Percentiles rank a stretch among this genome's conserved stretches.
Conservation (phyloP, 1,284 basidiomycete species). For the Acaromyces ingoldii region DNA sequence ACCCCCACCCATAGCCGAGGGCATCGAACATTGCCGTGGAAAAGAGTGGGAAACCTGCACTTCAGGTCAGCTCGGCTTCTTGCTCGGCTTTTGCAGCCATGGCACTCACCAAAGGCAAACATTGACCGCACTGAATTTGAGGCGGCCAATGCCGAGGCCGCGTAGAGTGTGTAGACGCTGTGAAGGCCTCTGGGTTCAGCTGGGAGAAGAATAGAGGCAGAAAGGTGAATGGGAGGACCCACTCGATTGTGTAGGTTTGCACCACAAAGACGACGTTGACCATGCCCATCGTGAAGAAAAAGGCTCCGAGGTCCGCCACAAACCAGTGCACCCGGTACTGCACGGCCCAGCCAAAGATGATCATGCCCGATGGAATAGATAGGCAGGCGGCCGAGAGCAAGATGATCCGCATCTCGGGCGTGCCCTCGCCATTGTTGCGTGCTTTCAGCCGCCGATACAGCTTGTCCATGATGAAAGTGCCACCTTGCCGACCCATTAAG, state of each 20-base stretch:
- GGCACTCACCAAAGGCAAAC: no score
- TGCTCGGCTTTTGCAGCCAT: no score
- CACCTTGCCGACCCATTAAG: not conserved
- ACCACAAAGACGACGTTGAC: constrained; percentile 10
- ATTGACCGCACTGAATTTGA: no score
- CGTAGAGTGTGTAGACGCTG: not conserved
- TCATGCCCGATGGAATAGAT: constrained; percentile 15
- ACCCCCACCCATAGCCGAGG: not conserved
- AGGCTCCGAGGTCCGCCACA: constrained; percentile 28
- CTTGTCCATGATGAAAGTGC: constrained; percentile 1
- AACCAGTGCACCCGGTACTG: constrained; percentile 32
- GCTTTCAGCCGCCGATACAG: not conserved
- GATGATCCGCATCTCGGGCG: constrained; percentile 12
- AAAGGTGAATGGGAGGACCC: constrained; percentile 7
- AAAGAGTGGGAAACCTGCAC: constrained; percentile 1
- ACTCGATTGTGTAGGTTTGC: constrained; percentile 10
- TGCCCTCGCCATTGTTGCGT: not conserved
- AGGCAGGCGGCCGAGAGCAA: constrained; percentile 11
- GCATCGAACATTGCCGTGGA: not conserved
- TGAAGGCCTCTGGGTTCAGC: not conserved
- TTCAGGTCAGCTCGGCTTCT: no score
- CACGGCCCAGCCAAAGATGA: constrained; percentile 43
- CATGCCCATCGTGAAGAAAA: constrained; percentile 12
- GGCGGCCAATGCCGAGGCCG: not conserved
- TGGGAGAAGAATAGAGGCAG: no score